Evolutionary conservation across 495 filamentous ascomycete species (phyloP).

Genomic region (Astrothelium macrocarpum): DNA sequence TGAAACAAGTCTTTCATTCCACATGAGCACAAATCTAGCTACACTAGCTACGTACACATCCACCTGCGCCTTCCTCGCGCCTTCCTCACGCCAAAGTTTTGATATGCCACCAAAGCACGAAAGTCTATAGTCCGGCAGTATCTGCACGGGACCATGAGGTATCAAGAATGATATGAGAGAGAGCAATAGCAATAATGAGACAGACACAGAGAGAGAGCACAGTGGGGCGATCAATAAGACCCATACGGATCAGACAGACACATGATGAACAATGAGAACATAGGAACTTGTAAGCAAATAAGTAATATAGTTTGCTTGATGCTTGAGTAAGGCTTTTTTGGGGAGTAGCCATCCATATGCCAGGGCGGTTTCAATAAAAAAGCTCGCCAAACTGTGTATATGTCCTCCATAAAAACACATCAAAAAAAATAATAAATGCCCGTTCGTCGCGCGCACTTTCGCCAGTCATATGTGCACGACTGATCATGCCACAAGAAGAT

Average conservation of each 20-base stretch:
- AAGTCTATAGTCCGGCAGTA: not conserved
- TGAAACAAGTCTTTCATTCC: slow-evolving; percentile 1
- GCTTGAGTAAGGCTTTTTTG: not conserved
- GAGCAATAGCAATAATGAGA: not conserved
- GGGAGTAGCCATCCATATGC: not conserved
- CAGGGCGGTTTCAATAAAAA: not conserved
- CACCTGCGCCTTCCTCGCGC: not conserved
- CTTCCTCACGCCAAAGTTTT: too few relatives aligned
- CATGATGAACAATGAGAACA: not conserved
- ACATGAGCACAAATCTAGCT: not conserved
- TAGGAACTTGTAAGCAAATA: not conserved
- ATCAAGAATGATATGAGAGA: not conserved
- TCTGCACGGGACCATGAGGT: not conserved
- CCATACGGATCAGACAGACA: not conserved
- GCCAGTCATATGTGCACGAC: not conserved
- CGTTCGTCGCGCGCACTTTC: not conserved
- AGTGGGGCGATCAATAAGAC: not conserved
- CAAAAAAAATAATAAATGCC: not conserved
- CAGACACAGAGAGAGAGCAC: not conserved
- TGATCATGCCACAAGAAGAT: slow-evolving; percentile 4
- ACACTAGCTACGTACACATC: slow-evolving; percentile 5
- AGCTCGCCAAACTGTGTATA: slow-evolving; percentile 2
- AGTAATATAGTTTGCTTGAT: not conserved
- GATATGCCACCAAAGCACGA: not conserved
- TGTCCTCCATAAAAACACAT: slow-evolving; percentile 1